These are phyloP conservation scores for Psilocybe azurescens DNA, from an alignment of 768 basidiomycete genomes.

Conservation along the genomic window DNA sequence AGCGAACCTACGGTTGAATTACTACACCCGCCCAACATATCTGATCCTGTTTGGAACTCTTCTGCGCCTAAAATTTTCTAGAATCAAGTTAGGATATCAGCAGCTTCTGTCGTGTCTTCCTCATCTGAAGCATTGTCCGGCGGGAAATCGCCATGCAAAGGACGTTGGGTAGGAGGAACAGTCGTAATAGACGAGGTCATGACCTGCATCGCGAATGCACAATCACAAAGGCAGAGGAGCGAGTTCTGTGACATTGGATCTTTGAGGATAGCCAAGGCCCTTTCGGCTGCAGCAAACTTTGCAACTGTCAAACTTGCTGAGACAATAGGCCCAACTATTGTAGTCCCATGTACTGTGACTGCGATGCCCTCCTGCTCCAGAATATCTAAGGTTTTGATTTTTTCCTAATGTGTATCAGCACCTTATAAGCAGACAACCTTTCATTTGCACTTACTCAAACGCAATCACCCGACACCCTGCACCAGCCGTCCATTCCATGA, in stretches of 20 bases:
- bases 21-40: constrained; percentile 31
- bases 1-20: constrained; percentile 28
- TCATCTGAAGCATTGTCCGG: constrained; percentile 10
- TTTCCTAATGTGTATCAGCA: constrained; percentile 24
- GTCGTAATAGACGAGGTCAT: background rate
- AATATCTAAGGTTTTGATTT: constrained; percentile 21
- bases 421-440: background rate
- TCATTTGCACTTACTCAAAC: constrained; percentile 31
- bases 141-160: background rate
- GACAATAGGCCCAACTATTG: constrained; percentile 65
- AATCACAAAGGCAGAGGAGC: constrained; percentile 46
- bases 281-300: constrained; percentile 70
- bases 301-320: constrained; percentile 63
- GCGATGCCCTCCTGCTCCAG: constrained; percentile 49
- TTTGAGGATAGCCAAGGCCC: constrained; percentile 57
- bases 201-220: constrained; percentile 24
- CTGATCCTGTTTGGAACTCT: constrained; percentile 15
- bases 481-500: constrained; percentile 69
- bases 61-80: background rate
- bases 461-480: constrained; percentile 55
- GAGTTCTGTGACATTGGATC: constrained; percentile 50
- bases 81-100: constrained; percentile 1
- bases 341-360: constrained; percentile 61
- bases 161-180: background rate
- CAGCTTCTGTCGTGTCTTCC: constrained; percentile 14